Evolutionary conservation across 176 grass and related monocot genomes (phyloP), one percentile per base, ranked within the genome.

Genomic region (Cymbopogon citratus): DNA sequence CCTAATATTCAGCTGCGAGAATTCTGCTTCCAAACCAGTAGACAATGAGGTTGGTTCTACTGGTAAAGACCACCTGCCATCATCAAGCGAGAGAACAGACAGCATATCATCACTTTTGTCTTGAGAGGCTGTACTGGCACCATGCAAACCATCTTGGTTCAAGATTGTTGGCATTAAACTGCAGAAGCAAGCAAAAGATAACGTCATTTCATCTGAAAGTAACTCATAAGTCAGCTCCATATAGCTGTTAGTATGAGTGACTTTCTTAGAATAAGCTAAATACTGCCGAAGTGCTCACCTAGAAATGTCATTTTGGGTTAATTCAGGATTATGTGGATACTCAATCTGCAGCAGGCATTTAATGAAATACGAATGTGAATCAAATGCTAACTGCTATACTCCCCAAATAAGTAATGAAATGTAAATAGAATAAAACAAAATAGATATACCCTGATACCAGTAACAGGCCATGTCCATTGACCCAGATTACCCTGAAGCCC

Each of bases 1-100:
- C 75, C 71, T 90, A 40, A 94, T 94, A 87, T 90, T 98, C 76
- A 98, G 66, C 40, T 90, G 88, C 48, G 85, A 63, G 63, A 87
- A 80, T 49, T 94, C 90, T 83, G 85, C 80, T 76, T 93, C 85
- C 63, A 91, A 71, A 77, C 74, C 54, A 68, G 72, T 31, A 74
- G 78, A 80, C 33, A 88, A 25, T 12, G 84, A 87, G 34, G 60
- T 16, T 70, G 81, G 74, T 76, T 87, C 89, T 91, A 85, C 54
- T 82, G 87, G 86, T 87, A 87, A 75, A 63, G 89, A 87, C 95
- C 90, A 94, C 77, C 46, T 85, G 57, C 92, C 95, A 94, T 98
- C 81, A 62, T 94, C 92, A 87, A 98, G 95, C 62, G 92, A 95
- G 61, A 95, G 92, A 86, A 98, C 79, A 38, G 90, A 95, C 40